phyloP scores from a whole-genome alignment of 1,139 yeast species.

The Lodderomyces oxycetoniae region DNA sequence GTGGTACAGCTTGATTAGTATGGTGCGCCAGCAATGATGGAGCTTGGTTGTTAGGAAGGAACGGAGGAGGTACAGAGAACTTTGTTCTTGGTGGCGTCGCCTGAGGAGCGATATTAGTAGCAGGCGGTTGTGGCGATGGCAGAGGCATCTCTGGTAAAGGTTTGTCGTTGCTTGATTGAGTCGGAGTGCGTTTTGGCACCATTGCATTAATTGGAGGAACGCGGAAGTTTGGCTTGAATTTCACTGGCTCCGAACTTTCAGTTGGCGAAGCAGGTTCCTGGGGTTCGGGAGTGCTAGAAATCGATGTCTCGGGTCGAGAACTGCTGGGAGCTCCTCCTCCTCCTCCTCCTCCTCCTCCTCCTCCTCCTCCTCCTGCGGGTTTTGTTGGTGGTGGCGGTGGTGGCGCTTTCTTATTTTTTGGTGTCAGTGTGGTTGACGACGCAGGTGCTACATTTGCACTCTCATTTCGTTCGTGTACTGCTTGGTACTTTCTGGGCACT shows the following conservation, averaged over 20 bases:
- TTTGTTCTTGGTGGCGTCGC: slow-evolving; percentile 2
- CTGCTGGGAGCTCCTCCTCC: neutral
- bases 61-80: slow-evolving; percentile 4
- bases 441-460: slow-evolving; percentile 6
- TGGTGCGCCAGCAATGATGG: slow-evolving; percentile 9
- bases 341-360: neutral
- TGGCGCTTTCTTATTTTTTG: slow-evolving; percentile 36
- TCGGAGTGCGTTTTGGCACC: slow-evolving; percentile 29
- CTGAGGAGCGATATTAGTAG: slow-evolving; percentile 4
- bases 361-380: neutral
- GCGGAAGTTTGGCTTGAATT: slow-evolving; percentile 20
- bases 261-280: neutral
- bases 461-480: slow-evolving; percentile 8
- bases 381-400: slow-evolving; percentile 43
- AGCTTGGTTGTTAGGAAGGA: slow-evolving; percentile 3
- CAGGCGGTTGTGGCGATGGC: slow-evolving; percentile 6
- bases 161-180: slow-evolving; percentile 16
- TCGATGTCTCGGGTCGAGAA: slow-evolving; percentile 1
- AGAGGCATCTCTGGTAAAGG: slow-evolving; percentile 7
- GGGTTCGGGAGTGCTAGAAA: neutral
- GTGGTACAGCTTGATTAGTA: slow-evolving; percentile 5
- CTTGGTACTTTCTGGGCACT: slow-evolving; percentile 57
- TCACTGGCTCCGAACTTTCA: slow-evolving; percentile 4
- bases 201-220: slow-evolving; percentile 25
- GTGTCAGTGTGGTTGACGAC: slow-evolving; percentile 9